Evolutionary conservation across 2,329 filamentous ascomycete genomes (phyloP), one percentile per base, ranked within the genome.

Genomic region (Fusarium secorum): DNA sequence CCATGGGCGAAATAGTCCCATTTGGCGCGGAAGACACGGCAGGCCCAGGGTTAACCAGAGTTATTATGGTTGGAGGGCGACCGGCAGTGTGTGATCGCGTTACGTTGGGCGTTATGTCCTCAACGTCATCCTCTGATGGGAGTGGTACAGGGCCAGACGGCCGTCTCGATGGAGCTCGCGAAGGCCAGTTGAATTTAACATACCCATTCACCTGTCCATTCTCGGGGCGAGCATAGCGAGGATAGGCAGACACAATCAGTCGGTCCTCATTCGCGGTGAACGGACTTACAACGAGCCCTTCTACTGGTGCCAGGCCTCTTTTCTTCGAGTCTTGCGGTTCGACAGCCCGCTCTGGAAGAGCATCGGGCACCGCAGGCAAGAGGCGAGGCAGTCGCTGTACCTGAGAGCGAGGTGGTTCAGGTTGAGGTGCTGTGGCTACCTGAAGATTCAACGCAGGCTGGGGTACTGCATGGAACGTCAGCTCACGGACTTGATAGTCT

Each of bases 131-230:
- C 11, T 60, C 58, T 13, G 65, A 42, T 20, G 64, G 45, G 17
- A 63, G 41, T 14, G 51, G 41, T 20, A 71, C 54, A 20, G 59
- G 42, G 14, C 44, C 57, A 24, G 70, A 60, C 11, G 65, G 68
- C 24, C 72, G 69, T 33, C 61, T 61, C 14, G 71, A 68, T 20
- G 58, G 58, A 49, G 42, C 66, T 66, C 45, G 74, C 54, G 64
- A 68, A n/a, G 77, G 76, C 80, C 80, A 81, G 52, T 78, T 75
- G 49, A 82, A 80, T 57, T 82, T 82, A 61, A 82, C 76, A 64
- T 82, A 82, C 4, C 80, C 79, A 52, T 82, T 81, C 35, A 82
- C 78, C 45, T 75, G 74, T 20, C 80, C 80, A 42, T 79, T 77
- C 5, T 68, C 38, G 2, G 80, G 80, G 10, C 79, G 76, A 42